Conservation (phyloP, 352 stramenopile genomes). For the Aphanomyces stellatus region DNA sequence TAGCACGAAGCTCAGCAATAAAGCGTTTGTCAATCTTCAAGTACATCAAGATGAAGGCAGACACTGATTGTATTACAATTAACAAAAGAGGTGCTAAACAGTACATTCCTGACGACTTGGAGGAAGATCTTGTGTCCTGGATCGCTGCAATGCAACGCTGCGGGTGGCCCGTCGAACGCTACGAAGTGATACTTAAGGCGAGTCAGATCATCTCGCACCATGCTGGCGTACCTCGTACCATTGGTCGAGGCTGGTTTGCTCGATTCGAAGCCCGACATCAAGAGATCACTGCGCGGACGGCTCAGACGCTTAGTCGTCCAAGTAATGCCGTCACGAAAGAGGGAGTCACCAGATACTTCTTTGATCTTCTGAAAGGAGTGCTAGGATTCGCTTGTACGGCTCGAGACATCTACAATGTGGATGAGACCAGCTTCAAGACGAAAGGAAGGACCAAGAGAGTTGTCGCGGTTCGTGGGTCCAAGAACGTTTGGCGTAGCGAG, state of each 20-base stretch:
- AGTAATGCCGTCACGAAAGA: background rate
- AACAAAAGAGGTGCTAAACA: background rate
- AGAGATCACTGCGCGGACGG: background rate
- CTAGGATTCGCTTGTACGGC: background rate
- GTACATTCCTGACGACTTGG: background rate
- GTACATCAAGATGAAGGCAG: background rate
- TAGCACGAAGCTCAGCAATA: background rate
- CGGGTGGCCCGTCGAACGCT: background rate
- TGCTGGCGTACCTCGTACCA: background rate
- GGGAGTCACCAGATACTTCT: background rate
- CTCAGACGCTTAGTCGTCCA: background rate
- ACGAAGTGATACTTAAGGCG: background rate
- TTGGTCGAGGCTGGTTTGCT: background rate
- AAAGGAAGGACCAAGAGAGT: background rate
- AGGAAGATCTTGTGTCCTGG: background rate
- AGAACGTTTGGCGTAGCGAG: background rate
- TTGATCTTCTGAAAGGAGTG: background rate
- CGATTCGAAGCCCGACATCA: background rate
- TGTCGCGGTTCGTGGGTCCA: background rate
- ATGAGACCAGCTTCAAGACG: constrained; percentile 2
- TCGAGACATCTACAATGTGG: background rate
- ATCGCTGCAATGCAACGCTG: background rate
- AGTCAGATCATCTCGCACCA: background rate
- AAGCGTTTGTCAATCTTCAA: background rate
- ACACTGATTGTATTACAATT: background rate